phyloP scores from a whole-genome alignment of 257 asterid genomes.

The Nicotiana undulata region DNA sequence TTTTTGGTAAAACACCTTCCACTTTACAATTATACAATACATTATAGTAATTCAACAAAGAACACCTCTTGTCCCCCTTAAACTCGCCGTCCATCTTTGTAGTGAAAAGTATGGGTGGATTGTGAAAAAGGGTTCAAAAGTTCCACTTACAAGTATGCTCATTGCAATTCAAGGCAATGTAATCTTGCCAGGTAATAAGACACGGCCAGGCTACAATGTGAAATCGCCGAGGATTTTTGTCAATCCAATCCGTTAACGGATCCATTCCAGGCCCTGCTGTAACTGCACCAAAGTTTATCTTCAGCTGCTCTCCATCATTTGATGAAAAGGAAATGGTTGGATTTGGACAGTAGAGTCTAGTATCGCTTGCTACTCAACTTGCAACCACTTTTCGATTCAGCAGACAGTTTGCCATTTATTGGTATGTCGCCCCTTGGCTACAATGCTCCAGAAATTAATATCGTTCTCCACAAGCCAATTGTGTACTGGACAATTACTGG shows the following conservation, averaged over 20 bases:
- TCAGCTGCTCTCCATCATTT: no score
- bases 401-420: slow-evolving; percentile 3
- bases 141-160: neutral
- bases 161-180: neutral
- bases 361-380: no score
- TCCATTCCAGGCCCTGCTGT: neutral
- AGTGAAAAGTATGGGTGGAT: neutral
- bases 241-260: neutral
- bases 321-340: no score
- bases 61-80: neutral
- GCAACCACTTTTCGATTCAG: neutral
- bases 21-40: neutral
- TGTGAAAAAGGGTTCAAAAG: neutral
- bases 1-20: no score
- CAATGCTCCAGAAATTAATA: neutral
- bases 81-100: neutral
- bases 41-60: neutral
- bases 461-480: neutral
- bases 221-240: neutral
- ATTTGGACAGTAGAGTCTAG: no score
- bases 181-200: neutral
- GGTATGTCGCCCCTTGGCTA: neutral
- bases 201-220: neutral
- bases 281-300: no score
- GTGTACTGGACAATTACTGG: slow-evolving; percentile 24